These are phyloP conservation scores for Cyphellophora europaea DNA, from an alignment of 2,329 filamentous ascomycete species.

Conservation along the genomic window DNA sequence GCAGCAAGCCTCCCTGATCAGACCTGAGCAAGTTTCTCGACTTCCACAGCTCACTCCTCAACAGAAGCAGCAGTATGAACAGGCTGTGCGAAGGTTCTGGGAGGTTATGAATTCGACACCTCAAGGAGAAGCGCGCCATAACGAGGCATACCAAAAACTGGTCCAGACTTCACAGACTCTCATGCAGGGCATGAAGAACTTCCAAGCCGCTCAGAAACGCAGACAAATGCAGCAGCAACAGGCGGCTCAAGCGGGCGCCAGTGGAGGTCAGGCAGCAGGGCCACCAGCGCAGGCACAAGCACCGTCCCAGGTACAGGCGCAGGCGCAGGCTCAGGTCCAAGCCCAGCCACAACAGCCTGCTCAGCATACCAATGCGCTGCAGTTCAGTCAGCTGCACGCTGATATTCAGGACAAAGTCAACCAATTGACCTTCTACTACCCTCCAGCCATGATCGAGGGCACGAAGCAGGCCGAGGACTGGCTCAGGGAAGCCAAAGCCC, in stretches of 20 bases:
- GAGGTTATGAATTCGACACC: constrained; percentile 40
- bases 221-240: constrained; percentile 6
- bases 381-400: constrained; percentile 32
- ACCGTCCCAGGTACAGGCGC: constrained; percentile 19
- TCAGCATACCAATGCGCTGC: constrained; percentile 26
- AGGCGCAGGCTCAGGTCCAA: constrained; percentile 5
- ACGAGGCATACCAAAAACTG: constrained; percentile 41
- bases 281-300: constrained; percentile 5
- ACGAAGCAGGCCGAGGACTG: constrained; percentile 32
- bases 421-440: constrained; percentile 33
- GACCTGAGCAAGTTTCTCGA: constrained; percentile 43
- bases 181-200: constrained; percentile 43
- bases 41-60: constrained; percentile 44
- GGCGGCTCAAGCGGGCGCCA: constrained; percentile 6
- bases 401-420: constrained; percentile 39
- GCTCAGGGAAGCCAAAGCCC: constrained; percentile 36
- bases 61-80: constrained; percentile 47
- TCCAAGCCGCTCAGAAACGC: constrained; percentile 25
- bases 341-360: constrained; percentile 20
- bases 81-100: constrained; percentile 46
- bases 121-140: constrained; percentile 39
- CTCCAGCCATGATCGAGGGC: constrained; percentile 32
- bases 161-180: constrained; percentile 40
- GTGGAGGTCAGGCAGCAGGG: constrained; percentile 1
- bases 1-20: constrained; percentile 38